Percentiles rank a stretch among this genome's conserved stretches.
Evolutionary conservation across 352 stramenopile species (phyloP).

Genomic region (Pythium pyrilobum): DNA sequence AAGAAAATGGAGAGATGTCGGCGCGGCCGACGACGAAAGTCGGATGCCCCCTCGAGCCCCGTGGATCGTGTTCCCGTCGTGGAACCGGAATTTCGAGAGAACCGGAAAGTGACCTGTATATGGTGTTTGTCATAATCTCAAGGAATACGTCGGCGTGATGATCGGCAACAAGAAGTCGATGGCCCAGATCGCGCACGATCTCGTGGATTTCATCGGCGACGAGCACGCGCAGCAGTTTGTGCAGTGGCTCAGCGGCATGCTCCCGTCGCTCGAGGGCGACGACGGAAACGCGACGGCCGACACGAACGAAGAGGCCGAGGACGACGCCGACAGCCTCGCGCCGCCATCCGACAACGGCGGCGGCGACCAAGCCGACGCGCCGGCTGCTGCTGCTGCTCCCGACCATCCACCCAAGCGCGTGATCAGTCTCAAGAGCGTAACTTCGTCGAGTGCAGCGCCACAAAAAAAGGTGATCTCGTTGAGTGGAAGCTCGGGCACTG

Average conservation of each 20-base stretch:
- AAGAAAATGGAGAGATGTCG: conserved; percentile 1
- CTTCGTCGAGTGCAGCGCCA: conserved; percentile 14
- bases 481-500: conserved; percentile 31
- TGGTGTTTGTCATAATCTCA: conserved; percentile 9
- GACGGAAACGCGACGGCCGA: conserved; percentile 7
- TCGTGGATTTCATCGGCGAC: conserved; percentile 82
- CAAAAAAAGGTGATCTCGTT: conserved; percentile 58
- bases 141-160: conserved; percentile 87
- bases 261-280: conserved; percentile 42
- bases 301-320: conserved; percentile 6
- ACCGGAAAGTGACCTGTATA: conserved; percentile 19
- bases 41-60: neutral
- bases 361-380: neutral
- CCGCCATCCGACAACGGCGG: neutral
- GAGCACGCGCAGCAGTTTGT: conserved; percentile 71
- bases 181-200: conserved; percentile 73
- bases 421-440: conserved; percentile 53
- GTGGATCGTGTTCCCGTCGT: neutral
- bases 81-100: neutral
- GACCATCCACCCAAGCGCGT: conserved; percentile 36
- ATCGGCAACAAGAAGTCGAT: conserved; percentile 86
- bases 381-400: neutral
- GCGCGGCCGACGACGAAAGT: neutral
- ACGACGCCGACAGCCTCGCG: conserved; percentile 16
- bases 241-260: conserved; percentile 53